Percentiles rank a stretch among this genome's conserved stretches.
Evolutionary conservation across 495 filamentous ascomycete genomes (phyloP).

Genomic region (Penicilliopsis zonata): DNA sequence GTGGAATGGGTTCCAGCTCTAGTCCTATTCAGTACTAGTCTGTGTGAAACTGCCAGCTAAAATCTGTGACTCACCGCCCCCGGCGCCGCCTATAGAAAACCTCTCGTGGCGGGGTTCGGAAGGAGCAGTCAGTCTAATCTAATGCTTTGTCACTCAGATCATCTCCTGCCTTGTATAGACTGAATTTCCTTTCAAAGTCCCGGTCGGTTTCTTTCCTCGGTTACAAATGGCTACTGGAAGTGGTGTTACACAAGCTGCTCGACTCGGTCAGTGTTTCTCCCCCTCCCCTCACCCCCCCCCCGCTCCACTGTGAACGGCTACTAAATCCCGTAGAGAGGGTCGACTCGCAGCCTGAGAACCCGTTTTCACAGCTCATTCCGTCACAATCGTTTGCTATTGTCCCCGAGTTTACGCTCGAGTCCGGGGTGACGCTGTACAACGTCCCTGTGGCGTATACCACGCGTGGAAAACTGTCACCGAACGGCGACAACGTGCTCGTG

Average conservation of each 20-base stretch:
- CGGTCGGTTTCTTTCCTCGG: too few species aligned
- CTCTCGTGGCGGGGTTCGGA: too few species aligned
- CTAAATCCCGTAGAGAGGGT: conserved; percentile 57
- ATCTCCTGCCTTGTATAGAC: too few species aligned
- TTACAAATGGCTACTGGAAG: conserved; percentile 20
- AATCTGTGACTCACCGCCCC: too few species aligned
- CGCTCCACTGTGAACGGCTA: conserved; percentile 21
- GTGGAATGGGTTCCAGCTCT: too few species aligned
- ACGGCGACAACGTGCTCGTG: conserved; percentile 82
- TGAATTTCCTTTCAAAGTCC: too few species aligned
- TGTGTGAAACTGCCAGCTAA: too few species aligned
- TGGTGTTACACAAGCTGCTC: conserved; percentile 9
- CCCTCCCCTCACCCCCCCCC: conserved; percentile 4
- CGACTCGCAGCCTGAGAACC: conserved; percentile 74
- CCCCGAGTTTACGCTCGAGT: conserved; percentile 87
- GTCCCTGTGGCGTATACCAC: conserved; percentile 91
- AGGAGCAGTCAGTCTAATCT: too few species aligned
- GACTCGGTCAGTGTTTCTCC: conserved; percentile 33
- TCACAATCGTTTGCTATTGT: conserved; percentile 77
- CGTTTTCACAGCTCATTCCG: conserved; percentile 74
- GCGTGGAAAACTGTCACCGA: conserved; percentile 60
- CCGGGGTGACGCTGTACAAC: conserved; percentile 74
- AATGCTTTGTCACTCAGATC: too few species aligned
- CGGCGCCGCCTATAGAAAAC: too few species aligned
- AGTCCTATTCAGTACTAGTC: too few species aligned